Percentiles rank a stretch among this genome's conserved stretches.
Evolutionary conservation across 768 basidiomycete species (phyloP).

Genomic region (Tephrocybe sp.): DNA sequence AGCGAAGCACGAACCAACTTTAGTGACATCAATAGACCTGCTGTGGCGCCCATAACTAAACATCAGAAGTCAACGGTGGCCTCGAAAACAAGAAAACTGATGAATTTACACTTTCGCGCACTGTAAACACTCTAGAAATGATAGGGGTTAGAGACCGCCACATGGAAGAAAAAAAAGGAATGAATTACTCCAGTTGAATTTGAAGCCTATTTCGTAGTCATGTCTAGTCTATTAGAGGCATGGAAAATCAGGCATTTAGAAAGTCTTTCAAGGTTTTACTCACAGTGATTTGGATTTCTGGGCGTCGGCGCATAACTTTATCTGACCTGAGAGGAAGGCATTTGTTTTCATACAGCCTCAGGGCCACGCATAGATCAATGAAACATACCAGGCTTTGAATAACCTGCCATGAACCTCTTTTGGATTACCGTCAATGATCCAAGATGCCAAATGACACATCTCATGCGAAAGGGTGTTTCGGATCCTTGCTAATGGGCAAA

Average conservation of each 20-base stretch:
- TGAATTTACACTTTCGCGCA: conserved; percentile 58
- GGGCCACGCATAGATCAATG: not conserved
- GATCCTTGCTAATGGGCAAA: conserved; percentile 59
- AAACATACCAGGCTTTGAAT: conserved; percentile 67
- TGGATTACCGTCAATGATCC: conserved; percentile 71
- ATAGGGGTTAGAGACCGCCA: not conserved
- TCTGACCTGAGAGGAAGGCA: conserved; percentile 52
- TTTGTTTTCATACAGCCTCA: not conserved
- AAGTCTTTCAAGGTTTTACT: conserved; percentile 3
- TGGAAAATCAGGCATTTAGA: not conserved
- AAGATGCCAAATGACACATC: conserved; percentile 89
- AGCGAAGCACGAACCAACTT: conserved; percentile 64
- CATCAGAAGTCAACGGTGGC: not conserved
- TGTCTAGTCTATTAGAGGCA: conserved; percentile 56
- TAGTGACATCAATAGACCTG: conserved; percentile 66
- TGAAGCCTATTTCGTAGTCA: conserved; percentile 72
- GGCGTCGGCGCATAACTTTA: conserved; percentile 64
- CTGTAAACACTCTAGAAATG: conserved; percentile 51
- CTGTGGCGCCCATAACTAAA: conserved; percentile 70
- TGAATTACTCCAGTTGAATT: conserved; percentile 69
- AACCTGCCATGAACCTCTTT: conserved; percentile 71
- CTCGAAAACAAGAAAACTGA: not conserved
- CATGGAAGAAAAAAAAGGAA: conserved; percentile 2
- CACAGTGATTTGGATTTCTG: conserved; percentile 73
- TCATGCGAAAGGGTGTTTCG: conserved; percentile 84